These are phyloP conservation scores for Hypoxylon fragiforme DNA, from an alignment of 495 filamentous ascomycete species.

Conservation along the genomic window DNA sequence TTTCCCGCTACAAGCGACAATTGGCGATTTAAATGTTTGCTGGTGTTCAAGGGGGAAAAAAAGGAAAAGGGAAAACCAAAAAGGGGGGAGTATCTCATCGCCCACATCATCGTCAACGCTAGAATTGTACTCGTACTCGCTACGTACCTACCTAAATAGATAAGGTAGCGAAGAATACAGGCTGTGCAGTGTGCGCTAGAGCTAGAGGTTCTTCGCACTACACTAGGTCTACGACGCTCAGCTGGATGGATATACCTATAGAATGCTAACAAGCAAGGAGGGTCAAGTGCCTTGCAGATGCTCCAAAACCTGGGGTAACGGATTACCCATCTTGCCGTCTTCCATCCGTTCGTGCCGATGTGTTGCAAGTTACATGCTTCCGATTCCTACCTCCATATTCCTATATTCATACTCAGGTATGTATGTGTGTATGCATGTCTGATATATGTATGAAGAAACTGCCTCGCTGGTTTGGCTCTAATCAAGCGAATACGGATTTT, in stretches of 20 bases:
- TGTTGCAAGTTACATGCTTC: no score
- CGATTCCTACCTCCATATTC: no score
- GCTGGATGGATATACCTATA: not conserved
- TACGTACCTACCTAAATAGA: no score
- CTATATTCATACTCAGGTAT: no score
- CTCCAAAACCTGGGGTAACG: not conserved
- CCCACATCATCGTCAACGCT: not conserved
- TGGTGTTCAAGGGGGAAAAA: no score
- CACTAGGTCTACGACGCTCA: not conserved
- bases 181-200: no score
- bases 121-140: no score
- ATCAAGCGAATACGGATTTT: no score
- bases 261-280: not conserved
- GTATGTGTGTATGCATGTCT: no score
- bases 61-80: conserved; percentile 1
- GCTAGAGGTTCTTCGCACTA: not conserved
- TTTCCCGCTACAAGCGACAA: conserved; percentile 30
- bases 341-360: not conserved
- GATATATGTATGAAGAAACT: no score
- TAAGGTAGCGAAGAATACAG: no score
- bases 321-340: not conserved
- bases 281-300: not conserved
- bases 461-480: no score
- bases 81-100: not conserved
- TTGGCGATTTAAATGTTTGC: conserved; percentile 4